phyloP scores from a whole-genome alignment of 805 yeast species.

The Metschnikowia baotianmanensis region DNA sequence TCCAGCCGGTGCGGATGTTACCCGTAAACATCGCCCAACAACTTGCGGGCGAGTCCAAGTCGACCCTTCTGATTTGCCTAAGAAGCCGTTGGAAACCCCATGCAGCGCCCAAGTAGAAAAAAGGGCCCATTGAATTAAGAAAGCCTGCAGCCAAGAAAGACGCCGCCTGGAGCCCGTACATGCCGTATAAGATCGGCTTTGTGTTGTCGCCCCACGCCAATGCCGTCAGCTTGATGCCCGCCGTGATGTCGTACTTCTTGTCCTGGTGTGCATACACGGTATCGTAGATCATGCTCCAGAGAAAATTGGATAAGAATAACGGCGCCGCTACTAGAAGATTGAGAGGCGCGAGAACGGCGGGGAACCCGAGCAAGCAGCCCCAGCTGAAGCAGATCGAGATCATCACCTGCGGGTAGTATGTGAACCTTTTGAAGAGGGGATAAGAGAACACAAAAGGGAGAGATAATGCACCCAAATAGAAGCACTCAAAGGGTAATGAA shows the following conservation, averaged over 20 bases:
- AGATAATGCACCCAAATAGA: conserved; percentile 77
- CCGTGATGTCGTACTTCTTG: conserved; percentile 78
- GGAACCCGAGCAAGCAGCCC: conserved; percentile 93
- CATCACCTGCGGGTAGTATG: conserved; percentile 90
- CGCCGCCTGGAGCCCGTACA: conserved; percentile 67
- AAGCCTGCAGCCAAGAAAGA: conserved; percentile 66
- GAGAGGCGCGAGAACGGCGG: conserved; percentile 87
- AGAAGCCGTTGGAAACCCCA: conserved; percentile 68
- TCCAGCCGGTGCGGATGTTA: conserved; percentile 75
- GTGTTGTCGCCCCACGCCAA: conserved; percentile 87
- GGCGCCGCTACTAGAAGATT: conserved; percentile 74
- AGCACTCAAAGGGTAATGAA: conserved; percentile 76
- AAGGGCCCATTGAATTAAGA: conserved; percentile 82
- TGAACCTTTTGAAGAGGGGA: conserved; percentile 91
- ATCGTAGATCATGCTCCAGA: conserved; percentile 96
- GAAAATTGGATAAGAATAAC: conserved; percentile 68
- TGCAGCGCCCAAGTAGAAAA: conserved; percentile 65
- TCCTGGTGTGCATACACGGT: conserved; percentile 98
- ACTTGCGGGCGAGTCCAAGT: conserved; percentile 71
- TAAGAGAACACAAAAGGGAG: conserved; percentile 78
- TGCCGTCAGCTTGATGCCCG: conserved; percentile 95
- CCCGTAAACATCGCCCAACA: conserved; percentile 82
- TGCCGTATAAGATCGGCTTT: conserved; percentile 61
- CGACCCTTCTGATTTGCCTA: conserved; percentile 66
- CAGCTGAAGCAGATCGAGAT: conserved; percentile 84